These are phyloP conservation scores for Tephrocybe rancida DNA, from an alignment of 768 basidiomycete species.

Conservation along the genomic window DNA sequence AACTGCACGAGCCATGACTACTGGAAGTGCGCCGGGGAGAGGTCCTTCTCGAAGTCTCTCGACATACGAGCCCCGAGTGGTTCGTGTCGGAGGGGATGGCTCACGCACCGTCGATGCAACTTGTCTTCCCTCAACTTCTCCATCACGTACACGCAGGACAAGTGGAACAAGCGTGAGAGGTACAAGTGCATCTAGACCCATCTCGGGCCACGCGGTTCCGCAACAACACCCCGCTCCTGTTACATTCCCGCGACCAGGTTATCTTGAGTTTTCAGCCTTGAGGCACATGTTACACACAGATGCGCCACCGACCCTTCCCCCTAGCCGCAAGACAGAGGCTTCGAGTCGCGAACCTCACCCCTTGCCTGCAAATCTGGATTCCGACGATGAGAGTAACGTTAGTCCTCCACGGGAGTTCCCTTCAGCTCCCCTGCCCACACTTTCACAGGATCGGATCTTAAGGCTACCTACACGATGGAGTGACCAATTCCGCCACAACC, in stretches of 20 bases:
- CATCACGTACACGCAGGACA: constrained; percentile 48
- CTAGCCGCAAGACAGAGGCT: constrained; percentile 39
- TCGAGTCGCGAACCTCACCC: constrained; percentile 18
- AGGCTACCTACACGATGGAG: constrained; percentile 80
- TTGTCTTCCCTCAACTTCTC: constrained; percentile 45
- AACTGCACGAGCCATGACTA: constrained; percentile 46
- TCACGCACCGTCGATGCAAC: constrained; percentile 42
- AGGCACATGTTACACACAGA: constrained; percentile 70
- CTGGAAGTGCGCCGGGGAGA: constrained; percentile 32
- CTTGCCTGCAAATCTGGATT: constrained; percentile 45
- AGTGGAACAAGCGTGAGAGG: constrained; percentile 37
- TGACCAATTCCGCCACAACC: constrained; percentile 60
- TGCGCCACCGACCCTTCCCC: constrained; percentile 35
- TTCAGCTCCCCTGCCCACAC: constrained; percentile 24
- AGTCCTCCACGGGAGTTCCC: constrained; percentile 49
- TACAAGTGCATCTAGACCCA: constrained; percentile 29
- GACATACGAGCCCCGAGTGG: constrained; percentile 67
- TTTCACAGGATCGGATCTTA: constrained; percentile 44
- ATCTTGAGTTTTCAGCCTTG: constrained; percentile 77
- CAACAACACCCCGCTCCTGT: constrained; percentile 31
- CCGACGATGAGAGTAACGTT: constrained; percentile 66
- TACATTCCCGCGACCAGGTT: constrained; percentile 67
- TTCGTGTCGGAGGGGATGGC: constrained; percentile 51
- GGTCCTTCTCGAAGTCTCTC: constrained; percentile 32
- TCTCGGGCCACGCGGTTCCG: constrained; percentile 29